Base-by-base conservation (phyloP, 257 asterid species). In the Forsythia viridissima region DNA sequence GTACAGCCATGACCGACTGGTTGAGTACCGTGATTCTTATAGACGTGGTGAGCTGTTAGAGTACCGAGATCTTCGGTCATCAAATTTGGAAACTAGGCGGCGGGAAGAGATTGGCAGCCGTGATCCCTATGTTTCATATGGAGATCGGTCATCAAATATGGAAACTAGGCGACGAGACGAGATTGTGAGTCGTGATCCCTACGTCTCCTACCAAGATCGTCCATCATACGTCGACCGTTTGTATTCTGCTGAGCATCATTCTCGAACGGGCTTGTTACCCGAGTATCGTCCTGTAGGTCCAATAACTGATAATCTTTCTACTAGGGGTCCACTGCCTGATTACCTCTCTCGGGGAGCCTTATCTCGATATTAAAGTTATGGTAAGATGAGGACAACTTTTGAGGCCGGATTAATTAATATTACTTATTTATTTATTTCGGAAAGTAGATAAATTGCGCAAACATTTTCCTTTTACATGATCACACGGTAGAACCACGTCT, bases 191-290 rank as follows among this genome's bases (percentile, higher is more conserved):
- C 79, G 72, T 18, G 92, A 83, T 81, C 70, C 85, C 11, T 79
- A 85, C 82, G 82, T 24, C 73, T 75, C 85, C 52, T 82, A 79
- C 68, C 84, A 76, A 15, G 89, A 77, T 41, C 84, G 72, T 6
- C 82, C 84, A 0, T 69, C 85, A 4, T 86, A 82, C 76, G 71
- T 80, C 8, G 88, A 80, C 77, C 86, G 82, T 8, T 13, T 81
- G 10, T 88, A 88, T 69, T 41, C 79, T 65, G 69, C 84, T 6
- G 88, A 78, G 36, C 82, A 74, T 76, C 79, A 81, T 74, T 80
- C 87, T 12, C 84, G 72, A 40, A 59, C 81, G 8, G 86, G 79
- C 71, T 57, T 79, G 81, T 78, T 75, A 55, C 85, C 66, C 21
- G 76, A 80, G 77, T 88, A 82, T 85, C 84, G 80, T 68, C 42